Evolutionary conservation across 495 filamentous ascomycete genomes (phyloP), one percentile per base, ranked within the genome.

Genomic region (Lindgomyces ingoldianus): DNA sequence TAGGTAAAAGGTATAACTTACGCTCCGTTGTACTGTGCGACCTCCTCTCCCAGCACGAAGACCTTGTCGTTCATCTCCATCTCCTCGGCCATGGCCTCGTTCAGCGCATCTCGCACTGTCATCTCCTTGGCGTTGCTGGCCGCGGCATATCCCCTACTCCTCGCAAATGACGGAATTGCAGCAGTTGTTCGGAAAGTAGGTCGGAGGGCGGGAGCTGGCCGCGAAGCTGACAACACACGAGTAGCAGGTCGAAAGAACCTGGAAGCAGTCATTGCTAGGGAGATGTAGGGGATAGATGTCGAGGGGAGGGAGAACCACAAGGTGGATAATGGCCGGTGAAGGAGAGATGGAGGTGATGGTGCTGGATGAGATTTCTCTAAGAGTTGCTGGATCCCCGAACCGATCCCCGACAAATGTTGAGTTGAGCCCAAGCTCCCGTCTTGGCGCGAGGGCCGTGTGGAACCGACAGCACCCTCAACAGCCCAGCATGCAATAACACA

Each of bases 21-120:
- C 84, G 94, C 94, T 82, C 94, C 94, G 77, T 98, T 97, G 80
- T 98, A 98, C 80, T 98, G 94, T 70, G 94, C 94, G 64, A 98
- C 95, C 81, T 98, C 94, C 81, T 98, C 94, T 57, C 94, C 94
- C 68, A 98, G 74, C 69, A 98, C 81, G 81, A 96, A 97, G 62
- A 96, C 92, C 83, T 96, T 98, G 61, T 84, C 79, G 79, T 98
- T 96, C 75, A 78, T 73, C 83, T 98, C 94, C 78, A 98, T 83
- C 83, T 98, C 94, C 81, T 98, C 94, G 26, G 93, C 90, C 76
- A 98, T 86, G 45, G 94, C 94, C 78, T 98, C 94, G 77, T 98
- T 98, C 75, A 98, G 78, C 62, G 94, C 94, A 75, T 98, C 94
- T 79, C 94, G 85, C 69, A 98, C 94, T 46, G 94, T 95, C 78